phyloP scores from a whole-genome alignment of 164 flowering plant species.

The Nymphaea colorata region DNA sequence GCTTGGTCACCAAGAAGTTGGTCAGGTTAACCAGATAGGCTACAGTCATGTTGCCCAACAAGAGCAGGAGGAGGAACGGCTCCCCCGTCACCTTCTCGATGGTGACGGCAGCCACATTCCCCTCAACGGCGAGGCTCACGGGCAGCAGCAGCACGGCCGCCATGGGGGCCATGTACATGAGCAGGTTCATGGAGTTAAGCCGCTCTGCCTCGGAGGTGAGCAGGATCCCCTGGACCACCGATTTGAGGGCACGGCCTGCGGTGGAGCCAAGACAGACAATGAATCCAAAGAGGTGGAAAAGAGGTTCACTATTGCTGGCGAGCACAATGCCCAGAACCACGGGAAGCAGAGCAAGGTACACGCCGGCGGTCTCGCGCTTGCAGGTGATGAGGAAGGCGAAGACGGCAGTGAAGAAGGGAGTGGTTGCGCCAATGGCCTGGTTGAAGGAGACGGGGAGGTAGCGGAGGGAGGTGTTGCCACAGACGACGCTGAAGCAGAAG shows the following conservation, averaged over 20 bases:
- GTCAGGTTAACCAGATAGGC: constrained; percentile 93
- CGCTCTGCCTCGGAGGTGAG: constrained; percentile 69
- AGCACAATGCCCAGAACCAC: constrained; percentile 80
- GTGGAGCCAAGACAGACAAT: constrained; percentile 74
- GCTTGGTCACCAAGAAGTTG: constrained; percentile 89
- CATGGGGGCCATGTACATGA: constrained; percentile 95
- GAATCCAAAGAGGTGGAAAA: constrained; percentile 76
- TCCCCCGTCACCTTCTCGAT: constrained; percentile 49
- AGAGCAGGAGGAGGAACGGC: constrained; percentile 41
- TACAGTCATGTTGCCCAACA: constrained; percentile 76
- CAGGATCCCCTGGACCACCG: constrained; percentile 79
- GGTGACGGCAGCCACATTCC: constrained; percentile 55
- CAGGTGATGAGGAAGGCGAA: constrained; percentile 82
- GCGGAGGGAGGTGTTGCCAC: constrained; percentile 77
- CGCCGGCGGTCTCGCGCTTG: constrained; percentile 56
- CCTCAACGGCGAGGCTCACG: constrained; percentile 64
- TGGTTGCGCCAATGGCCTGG: constrained; percentile 91
- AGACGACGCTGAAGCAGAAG: constrained; percentile 88
- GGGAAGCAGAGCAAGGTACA: constrained; percentile 68
- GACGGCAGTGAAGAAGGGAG: constrained; percentile 91
- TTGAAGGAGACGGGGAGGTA: constrained; percentile 87
- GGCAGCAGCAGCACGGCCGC: constrained; percentile 71
- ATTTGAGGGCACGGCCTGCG: constrained; percentile 80
- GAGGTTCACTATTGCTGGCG: constrained; percentile 84
- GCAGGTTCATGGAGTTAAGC: constrained; percentile 83